These are phyloP conservation scores for Rhipidocladum racemiflorum DNA, from an alignment of 176 grass and related monocot species.

Conservation along the genomic window DNA sequence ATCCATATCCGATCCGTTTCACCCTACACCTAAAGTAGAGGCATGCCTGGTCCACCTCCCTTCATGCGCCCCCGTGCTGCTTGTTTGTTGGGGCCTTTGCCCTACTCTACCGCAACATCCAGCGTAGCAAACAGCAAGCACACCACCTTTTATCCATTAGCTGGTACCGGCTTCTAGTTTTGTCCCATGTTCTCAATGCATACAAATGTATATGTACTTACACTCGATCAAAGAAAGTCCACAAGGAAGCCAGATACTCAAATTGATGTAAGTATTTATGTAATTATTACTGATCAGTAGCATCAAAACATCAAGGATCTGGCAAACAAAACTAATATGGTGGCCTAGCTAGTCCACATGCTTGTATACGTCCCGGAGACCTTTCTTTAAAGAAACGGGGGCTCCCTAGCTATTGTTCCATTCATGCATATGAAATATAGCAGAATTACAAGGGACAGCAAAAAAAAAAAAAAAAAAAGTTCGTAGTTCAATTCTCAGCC, in stretches of 20 bases:
- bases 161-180: slow-evolving; percentile 32
- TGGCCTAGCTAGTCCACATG: neutral
- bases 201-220: neutral
- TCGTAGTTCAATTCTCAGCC: neutral
- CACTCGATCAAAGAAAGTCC: neutral
- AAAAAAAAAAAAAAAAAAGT: neutral
- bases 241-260: neutral
- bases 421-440: neutral
- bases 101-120: neutral
- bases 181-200: slow-evolving; percentile 28
- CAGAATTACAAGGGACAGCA: neutral
- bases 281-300: neutral
- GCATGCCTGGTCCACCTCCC: neutral
- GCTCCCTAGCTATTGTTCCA: neutral
- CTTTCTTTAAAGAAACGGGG: neutral
- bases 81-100: slow-evolving; percentile 1
- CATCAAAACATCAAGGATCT: neutral
- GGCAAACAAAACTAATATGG: neutral
- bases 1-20: too few relatives aligned
- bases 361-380: neutral
- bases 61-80: slow-evolving; percentile 30
- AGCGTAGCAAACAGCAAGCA: neutral
- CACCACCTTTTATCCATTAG: neutral
- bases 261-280: neutral
- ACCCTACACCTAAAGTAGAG: too few relatives aligned